phyloP scores from a whole-genome alignment of 768 basidiomycete genomes.

The Termitomyces sp. region DNA sequence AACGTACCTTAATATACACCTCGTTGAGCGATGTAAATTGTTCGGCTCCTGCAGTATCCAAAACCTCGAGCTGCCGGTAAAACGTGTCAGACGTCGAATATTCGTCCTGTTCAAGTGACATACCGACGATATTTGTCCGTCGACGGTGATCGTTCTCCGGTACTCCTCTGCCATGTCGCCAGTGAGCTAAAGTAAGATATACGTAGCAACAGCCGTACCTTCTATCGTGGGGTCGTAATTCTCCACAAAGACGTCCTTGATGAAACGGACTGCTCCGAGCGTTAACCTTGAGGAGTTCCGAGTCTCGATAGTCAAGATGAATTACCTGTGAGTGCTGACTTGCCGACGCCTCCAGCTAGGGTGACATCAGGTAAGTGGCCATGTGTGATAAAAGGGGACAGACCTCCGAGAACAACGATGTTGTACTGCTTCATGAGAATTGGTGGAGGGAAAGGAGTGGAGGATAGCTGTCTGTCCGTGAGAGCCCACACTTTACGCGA shows the following conservation, averaged over 20 bases:
- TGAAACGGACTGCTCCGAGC: conserved; percentile 50
- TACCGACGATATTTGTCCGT: conserved; percentile 59
- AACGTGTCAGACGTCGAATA: conserved; percentile 1
- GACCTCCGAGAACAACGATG: conserved; percentile 78
- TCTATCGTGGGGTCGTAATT: conserved; percentile 83
- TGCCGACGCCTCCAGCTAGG: conserved; percentile 82
- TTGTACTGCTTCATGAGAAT: conserved; percentile 62
- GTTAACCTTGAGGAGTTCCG: background rate
- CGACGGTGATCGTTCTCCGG: conserved; percentile 56
- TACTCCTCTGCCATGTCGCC: conserved; percentile 55
- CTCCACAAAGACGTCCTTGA: conserved; percentile 66
- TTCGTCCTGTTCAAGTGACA: conserved; percentile 15
- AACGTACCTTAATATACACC: conserved; percentile 67
- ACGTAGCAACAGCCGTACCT: conserved; percentile 35
- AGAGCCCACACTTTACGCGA: conserved; percentile 12
- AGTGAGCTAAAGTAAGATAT: conserved; percentile 1
- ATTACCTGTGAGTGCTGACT: conserved; percentile 71
- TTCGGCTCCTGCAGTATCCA: conserved; percentile 84
- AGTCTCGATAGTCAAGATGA: background rate
- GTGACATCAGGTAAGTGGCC: conserved; percentile 5
- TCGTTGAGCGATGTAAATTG: conserved; percentile 80
- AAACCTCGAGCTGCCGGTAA: conserved; percentile 58
- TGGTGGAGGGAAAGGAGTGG: background rate
- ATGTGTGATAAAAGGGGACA: conserved; percentile 15
- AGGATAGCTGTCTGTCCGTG: conserved; percentile 12